Base-by-base conservation (phyloP, 2,329 filamentous ascomycete genomes). In the Penicillium sp. region DNA sequence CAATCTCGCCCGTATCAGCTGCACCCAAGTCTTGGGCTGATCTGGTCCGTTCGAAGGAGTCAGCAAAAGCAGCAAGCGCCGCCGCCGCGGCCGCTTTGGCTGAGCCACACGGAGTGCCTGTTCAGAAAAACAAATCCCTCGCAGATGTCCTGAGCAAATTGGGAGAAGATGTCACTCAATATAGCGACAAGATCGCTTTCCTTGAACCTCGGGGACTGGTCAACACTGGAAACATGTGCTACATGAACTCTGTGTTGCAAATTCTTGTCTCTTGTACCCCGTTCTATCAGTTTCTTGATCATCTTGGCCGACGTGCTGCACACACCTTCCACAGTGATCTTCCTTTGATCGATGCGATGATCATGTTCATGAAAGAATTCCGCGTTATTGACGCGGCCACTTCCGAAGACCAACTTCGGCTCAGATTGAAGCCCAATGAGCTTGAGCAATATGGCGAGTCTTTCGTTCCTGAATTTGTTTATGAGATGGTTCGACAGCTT, bases 191-290 rank as follows among this genome's bases (percentile, higher is more conserved):
- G 68, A 80, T 93, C 64, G 82, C 89, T 19, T 97, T 97, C 70
- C 82, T 99, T 50, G 91, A 97, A 77, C 94, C 94, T 50, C 86
- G 93, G 65, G 94, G 94, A 49, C 83, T 99, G 70, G 90, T 96
- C 66, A 99, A 99, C 77, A 96, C 93, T 41, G 94, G 94, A 49
- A 97, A 99, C 73, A 96, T 97, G 90, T 99, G 94, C 77, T 99
- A 99, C 78, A 97, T 99, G 94, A 99, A 97, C 80, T 97, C 94
- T 62, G 93, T 97, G 74, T 83, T 99, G 64, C 94, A 99, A 88
- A 90, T 96, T 72, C 85, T 99, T 69, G 85, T 97, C 65, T 97
- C 93, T 73, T 97, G 93, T 76, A 83, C 88, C 66, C 94, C 94
- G 6, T 99, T 99, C 73, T 97, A 96, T 76, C 87, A 93, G 70